These are phyloP conservation scores for Solioccasus polychromus DNA, from an alignment of 768 basidiomycete genomes.

Conservation along the genomic window DNA sequence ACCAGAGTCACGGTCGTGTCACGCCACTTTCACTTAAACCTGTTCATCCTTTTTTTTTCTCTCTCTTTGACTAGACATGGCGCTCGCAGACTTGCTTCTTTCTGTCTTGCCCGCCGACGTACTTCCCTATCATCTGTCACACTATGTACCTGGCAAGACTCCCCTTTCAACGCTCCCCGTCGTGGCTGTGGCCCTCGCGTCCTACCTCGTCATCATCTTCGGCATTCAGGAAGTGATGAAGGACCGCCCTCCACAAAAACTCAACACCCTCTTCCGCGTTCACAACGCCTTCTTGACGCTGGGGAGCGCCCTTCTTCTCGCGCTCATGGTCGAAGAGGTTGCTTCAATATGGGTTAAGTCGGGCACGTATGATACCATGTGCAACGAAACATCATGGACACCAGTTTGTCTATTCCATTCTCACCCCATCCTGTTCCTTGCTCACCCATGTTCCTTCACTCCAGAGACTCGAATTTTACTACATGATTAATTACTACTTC, in stretches of 20 bases:
- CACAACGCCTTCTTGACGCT: constrained; percentile 88
- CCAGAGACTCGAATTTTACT: constrained; percentile 91
- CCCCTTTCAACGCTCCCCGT: constrained; percentile 60
- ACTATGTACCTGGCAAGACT: constrained; percentile 54
- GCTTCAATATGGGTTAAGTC: constrained; percentile 71
- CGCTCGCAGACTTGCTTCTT: constrained; percentile 72
- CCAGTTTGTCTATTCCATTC: constrained; percentile 62
- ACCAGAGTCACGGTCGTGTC: constrained; percentile 26
- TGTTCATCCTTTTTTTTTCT: constrained; percentile 16
- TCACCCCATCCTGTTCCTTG: neutral
- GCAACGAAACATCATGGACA: constrained; percentile 78
- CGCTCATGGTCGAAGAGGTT: constrained; percentile 91
- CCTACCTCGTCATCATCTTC: constrained; percentile 89
- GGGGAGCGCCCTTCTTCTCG: constrained; percentile 81
- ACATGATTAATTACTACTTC: constrained; percentile 99
- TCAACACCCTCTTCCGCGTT: constrained; percentile 79
- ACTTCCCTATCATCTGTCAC: constrained; percentile 34
- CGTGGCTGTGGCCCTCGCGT: constrained; percentile 66
- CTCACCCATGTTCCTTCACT: constrained; percentile 2
- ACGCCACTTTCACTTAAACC: constrained; percentile 15
- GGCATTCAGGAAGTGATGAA: constrained; percentile 82
- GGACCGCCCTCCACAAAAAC: constrained; percentile 65
- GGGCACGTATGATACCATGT: constrained; percentile 76
- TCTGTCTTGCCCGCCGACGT: constrained; percentile 50
- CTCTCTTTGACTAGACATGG: constrained; percentile 46